Evolutionary conservation across 768 basidiomycete species (phyloP).

Genomic region (Nevesoporus exiguus): DNA sequence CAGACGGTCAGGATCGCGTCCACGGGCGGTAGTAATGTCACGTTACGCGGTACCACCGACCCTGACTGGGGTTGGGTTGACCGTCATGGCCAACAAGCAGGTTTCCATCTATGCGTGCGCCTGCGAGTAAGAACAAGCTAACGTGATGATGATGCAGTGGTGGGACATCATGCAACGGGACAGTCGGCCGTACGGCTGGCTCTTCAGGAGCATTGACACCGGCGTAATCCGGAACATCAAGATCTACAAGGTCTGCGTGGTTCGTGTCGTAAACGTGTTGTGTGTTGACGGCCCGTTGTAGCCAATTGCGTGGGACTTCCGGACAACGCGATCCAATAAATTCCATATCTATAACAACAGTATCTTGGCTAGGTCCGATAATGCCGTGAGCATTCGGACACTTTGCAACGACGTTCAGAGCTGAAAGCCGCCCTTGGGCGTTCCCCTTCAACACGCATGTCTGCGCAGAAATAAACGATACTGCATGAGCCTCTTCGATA

Average conservation of each 20-base stretch:
- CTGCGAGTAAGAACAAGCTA: not conserved
- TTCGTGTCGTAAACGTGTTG: not conserved
- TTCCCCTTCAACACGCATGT: not conserved
- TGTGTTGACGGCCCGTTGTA: slow-evolving; percentile 18
- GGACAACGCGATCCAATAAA: no score
- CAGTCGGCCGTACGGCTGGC: slow-evolving; percentile 48
- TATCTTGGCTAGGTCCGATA: no score
- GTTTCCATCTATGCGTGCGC: not conserved
- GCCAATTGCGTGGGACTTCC: slow-evolving; percentile 44
- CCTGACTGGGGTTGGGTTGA: slow-evolving; percentile 64
- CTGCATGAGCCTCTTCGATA: not conserved
- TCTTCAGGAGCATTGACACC: slow-evolving; percentile 49
- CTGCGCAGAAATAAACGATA: not conserved
- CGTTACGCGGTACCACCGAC: slow-evolving; percentile 42
- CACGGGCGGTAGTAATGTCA: slow-evolving; percentile 54
- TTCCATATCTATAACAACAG: no score
- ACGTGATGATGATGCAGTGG: slow-evolving; percentile 41
- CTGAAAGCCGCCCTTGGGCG: slow-evolving; percentile 17
- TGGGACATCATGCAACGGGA: slow-evolving; percentile 38
- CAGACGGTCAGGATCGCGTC: slow-evolving; percentile 44
- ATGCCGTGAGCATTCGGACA: slow-evolving; percentile 15
- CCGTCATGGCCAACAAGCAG: slow-evolving; percentile 52
- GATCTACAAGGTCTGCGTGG: slow-evolving; percentile 43
- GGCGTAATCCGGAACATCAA: slow-evolving; percentile 59
- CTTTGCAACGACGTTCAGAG: no score